Base-by-base conservation (phyloP, 1,139 yeast genomes). In the Candida pseudoviswanathii region DNA sequence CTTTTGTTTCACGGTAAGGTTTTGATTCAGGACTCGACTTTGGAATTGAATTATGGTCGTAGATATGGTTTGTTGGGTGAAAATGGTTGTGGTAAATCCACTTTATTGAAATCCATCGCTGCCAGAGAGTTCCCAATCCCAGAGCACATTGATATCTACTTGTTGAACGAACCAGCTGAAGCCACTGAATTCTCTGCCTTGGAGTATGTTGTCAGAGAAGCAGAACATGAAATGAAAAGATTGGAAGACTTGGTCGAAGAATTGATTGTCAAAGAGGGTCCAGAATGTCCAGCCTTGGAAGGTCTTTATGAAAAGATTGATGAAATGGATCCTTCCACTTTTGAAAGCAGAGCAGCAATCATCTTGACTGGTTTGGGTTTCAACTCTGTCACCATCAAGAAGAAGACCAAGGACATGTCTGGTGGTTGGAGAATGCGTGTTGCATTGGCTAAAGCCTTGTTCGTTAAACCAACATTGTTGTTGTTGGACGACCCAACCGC, bases 51-150 rank as follows among this genome's bases (percentile, higher is more conserved):
- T 76, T 92, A 85, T 71, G 99, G 99, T 66, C 89, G 97, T 77
- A 85, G 97, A 73, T 94, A 95, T 68, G 96, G 96, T 75, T 81
- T 94, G 58, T 80, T 95, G 62, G 99, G 99, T 67, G 98, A 92
- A 74, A 94, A 94, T 71, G 99, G 99, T 56, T 94, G 99, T 77
- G 99, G 99, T 77, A 94, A 94, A 73, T 91, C 98, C 41, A 94
- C 99, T 30, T 85, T 94, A 64, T 75, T 94, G 68, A 89, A 89
- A 71, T 86, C 98, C 39, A 73, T 95, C 62, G 97, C 98, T 53
- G 96, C 96, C 50, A 84, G 97, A 72, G 99, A 95, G 73, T 94
- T 81, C 74, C 99, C 99, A 51, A 80, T 94, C 61, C 98, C 99
- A 44, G 95, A 86, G 57, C 82, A 80, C 59, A 89, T 95, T 62